These are phyloP conservation scores for Eimeria maxima DNA, from an alignment of 169 alveolate genomes.

Conservation along the genomic window DNA sequence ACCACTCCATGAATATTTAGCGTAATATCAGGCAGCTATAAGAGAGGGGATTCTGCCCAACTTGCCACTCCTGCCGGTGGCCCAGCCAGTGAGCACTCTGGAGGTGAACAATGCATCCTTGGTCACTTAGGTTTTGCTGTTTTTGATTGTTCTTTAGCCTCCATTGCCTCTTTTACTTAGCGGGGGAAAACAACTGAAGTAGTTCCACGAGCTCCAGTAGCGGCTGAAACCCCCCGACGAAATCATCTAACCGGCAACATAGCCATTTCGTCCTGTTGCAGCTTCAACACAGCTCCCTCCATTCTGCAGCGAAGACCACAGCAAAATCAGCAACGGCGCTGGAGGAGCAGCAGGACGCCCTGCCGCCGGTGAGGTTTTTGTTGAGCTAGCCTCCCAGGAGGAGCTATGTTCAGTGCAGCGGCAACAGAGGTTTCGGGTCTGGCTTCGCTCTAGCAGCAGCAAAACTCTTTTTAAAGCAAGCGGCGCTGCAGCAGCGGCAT, in stretches of 20 bases:
- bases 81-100: background rate
- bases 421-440: background rate
- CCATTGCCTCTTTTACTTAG: background rate
- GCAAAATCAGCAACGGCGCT: background rate
- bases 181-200: background rate
- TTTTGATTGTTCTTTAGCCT: background rate
- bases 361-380: background rate
- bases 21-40: background rate
- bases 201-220: background rate
- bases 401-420: background rate
- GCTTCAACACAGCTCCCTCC: background rate
- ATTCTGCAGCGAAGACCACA: background rate
- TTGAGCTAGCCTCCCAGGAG: background rate
- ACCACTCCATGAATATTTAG: background rate
- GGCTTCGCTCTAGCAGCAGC: background rate
- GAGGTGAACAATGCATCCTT: background rate
- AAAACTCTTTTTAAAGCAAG: background rate
- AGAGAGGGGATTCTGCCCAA: background rate
- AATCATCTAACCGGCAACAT: background rate
- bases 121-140: background rate
- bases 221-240: background rate
- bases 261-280: background rate
- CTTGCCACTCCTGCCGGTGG: background rate
- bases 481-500: conserved; percentile 24
- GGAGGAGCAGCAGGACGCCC: background rate